Base-by-base conservation (phyloP, 1,284 basidiomycete species). In the Phylloboletellus chloephorus region DNA sequence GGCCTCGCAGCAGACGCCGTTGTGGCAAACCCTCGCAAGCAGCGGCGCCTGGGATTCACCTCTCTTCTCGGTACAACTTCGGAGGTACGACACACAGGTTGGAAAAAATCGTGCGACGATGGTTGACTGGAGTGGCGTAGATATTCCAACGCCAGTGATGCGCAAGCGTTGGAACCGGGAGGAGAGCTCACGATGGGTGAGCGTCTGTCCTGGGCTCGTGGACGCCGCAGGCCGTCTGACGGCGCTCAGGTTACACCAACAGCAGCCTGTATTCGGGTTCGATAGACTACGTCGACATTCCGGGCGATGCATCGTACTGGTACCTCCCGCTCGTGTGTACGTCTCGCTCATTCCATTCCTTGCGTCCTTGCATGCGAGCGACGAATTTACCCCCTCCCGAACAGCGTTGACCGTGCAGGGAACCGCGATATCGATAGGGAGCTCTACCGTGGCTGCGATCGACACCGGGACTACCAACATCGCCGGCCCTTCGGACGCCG, bases 401-500 rank as follows among this genome's bases (percentile, higher is more conserved):
- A 25, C 12, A 60, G 62, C 55, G 4, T 23, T 60, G 34, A 63
- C 52, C 12, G 60, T 65, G 2, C 61, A 67, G 30, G 62, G 60
- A 1, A 48, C 2, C 17, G 25, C 48, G 1, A 42, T 67, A n/a
- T 43, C 59, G 1, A 6, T 64, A 7, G 41, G 37, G 4, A 43
- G 36, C 1, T 30, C 36, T 4, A 20, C 52, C 10, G 33, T 21
- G 11, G 65, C 66, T n/a, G 66, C 60, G 23, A 70, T 71, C 41
- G 68, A 71, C 39, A 71, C 68, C 2, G 68, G 69, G 17, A 71
- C 67, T 2, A 68, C 69, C 11, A 60, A 68, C 48, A 58, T 69
- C 20, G 66, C 55, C 6, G 63, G 62, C 2, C 69, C 69, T 0
- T n/a, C 53, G 2, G 41, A 41, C 17, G 46, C 52, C 24, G 54